A percentile compares a stretch with the other conserved stretches of the same genome.
These are phyloP conservation scores for Penicillium sp. DNA, from an alignment of 2,329 filamentous ascomycete genomes.

Conservation along the genomic window DNA sequence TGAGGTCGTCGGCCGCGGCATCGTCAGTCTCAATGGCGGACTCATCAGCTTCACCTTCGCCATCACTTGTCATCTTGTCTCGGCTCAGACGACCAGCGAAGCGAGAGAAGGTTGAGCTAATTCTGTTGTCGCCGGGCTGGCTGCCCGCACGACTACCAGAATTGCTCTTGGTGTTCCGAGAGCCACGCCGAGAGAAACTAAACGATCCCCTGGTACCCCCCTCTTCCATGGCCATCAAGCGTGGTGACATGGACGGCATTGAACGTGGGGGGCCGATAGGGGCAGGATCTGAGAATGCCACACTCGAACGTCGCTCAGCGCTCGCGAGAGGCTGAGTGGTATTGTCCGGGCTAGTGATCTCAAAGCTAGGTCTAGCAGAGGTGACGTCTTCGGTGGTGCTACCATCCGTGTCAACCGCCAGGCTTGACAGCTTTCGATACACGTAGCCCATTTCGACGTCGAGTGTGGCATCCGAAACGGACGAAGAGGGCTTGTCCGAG, in stretches of 20 bases:
- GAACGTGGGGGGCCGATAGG: conserved; percentile 30
- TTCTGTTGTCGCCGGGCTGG: conserved; percentile 44
- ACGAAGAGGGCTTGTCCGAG: conserved; percentile 43
- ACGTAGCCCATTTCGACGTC: conserved; percentile 31
- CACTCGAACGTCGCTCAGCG: conserved; percentile 33
- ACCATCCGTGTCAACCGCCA: conserved; percentile 27
- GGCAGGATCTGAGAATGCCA: conserved; percentile 36
- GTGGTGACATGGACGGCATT: conserved; percentile 34
- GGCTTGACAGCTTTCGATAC: conserved; percentile 27
- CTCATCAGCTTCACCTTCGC: conserved; percentile 36
- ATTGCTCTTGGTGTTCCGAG: conserved; percentile 39
- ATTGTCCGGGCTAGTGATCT: conserved; percentile 42
- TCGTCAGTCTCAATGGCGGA: conserved; percentile 24
- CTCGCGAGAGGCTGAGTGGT: conserved; percentile 14
- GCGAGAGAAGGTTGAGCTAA: conserved; percentile 45
- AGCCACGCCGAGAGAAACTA: conserved; percentile 39
- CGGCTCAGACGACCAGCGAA: conserved; percentile 41
- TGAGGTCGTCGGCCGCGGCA: conserved; percentile 22
- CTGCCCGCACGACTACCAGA: conserved; percentile 45
- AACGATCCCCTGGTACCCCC: conserved; percentile 26
- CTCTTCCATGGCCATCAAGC: conserved; percentile 36
- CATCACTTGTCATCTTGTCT: conserved; percentile 40
- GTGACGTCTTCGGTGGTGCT: conserved; percentile 31
- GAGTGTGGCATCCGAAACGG: conserved; percentile 34
- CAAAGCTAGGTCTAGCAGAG: conserved; percentile 46